These are phyloP conservation scores for Arabidopsis suecica DNA, from an alignment of 345 rosid genomes.

Conservation along the genomic window DNA sequence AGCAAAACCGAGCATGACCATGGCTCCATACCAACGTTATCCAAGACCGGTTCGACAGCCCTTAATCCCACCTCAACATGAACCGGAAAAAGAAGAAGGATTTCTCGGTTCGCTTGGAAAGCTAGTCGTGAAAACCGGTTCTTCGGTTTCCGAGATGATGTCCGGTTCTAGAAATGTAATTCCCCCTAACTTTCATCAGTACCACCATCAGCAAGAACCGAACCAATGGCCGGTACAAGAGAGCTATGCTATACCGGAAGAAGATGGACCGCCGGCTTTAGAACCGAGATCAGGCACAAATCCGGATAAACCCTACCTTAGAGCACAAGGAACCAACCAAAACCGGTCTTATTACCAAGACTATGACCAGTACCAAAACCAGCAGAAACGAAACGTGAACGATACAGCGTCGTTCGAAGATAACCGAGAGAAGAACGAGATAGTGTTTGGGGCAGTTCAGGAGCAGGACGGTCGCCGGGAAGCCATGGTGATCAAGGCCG, in stretches of 20 bases:
- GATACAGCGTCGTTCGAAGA: constrained; percentile 71
- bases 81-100: constrained; percentile 73
- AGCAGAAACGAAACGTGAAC: constrained; percentile 49
- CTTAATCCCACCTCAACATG: constrained; percentile 69
- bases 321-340: constrained; percentile 55
- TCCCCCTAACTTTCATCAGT: constrained; percentile 47
- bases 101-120: constrained; percentile 75
- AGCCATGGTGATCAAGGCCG: constrained; percentile 90
- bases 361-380: constrained; percentile 53
- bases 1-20: constrained; percentile 48
- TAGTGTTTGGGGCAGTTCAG: constrained; percentile 93
- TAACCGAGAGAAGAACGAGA: constrained; percentile 74
- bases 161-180: constrained; percentile 54
- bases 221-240: constrained; percentile 83
- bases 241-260: constrained; percentile 76
- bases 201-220: constrained; percentile 45
- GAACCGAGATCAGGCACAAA: constrained; percentile 59
- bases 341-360: constrained; percentile 54
- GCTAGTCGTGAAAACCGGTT: constrained; percentile 69
- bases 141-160: constrained; percentile 63
- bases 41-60: constrained; percentile 70
- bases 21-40: constrained; percentile 68
- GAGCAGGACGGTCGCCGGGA: constrained; percentile 86
- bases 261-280: constrained; percentile 73
- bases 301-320: constrained; percentile 60